Evolutionary conservation across 129 eudicot genomes (phyloP), one percentile per base, ranked within the genome.

Genomic region (Helianthus annuus): DNA sequence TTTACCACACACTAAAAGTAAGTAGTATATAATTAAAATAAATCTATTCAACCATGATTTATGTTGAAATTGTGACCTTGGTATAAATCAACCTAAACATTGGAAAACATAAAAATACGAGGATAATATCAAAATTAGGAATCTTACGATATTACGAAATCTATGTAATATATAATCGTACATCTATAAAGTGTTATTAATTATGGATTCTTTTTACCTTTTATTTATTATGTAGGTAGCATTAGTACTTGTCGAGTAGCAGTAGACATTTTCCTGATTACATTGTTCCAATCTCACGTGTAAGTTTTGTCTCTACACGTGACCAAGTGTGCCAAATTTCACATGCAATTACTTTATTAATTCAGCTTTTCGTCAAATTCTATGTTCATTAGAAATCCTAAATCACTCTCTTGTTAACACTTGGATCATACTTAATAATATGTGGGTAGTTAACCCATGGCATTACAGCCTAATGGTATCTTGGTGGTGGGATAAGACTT

Each of bases 241-340:
- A 53, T 44, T 78, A 71, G 62, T 64, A 64, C 36, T 60, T 71
- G 82, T 78, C 82, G 62, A 71, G 7, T 78, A 78, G 78, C 44
- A 64, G 62, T 78, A 59, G 77, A 55, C 77, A 71, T 78, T 78
- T 78, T 78, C 68, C 78, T 64, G 68, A 71, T 71, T 32, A 71
- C 19, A 44, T 71, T 78, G 73, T 78, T 71, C 82, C 73, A 64
- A 78, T 44, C 82, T 71, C 77, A 78, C 77, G 77, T 78, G 82
- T 44, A 71, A 57, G 27, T 64, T 70, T 64, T 78, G 82, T 78
- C 78, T 66, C 19, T 64, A 55, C 82, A 71, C 82, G 77, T 78
- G 82, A 78, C 77, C 68, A 42, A 71, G 61, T 64, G 72, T 66
- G 68, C 73, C 73, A 71, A 71, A 64, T 16, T 64, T 71, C 82